Base-by-base conservation (phyloP, 805 yeast species). In the Saturnispora serradocipensis region DNA sequence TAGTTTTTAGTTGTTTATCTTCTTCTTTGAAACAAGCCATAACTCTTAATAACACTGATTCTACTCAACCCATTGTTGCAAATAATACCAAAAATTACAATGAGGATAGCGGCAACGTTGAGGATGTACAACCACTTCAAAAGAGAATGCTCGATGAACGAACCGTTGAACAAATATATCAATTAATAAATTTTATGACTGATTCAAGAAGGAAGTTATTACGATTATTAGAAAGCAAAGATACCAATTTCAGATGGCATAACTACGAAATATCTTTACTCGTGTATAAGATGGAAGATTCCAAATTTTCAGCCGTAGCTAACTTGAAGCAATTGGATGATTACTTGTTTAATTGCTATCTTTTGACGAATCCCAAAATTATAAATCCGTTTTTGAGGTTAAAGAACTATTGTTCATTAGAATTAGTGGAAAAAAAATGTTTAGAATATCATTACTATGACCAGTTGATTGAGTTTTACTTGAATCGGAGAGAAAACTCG, bases 351-450 rank as follows among this genome's bases (percentile, higher is more conserved):
- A 72, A 79, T 48, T 79, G 93, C 54, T 91, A 93, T 62, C 71
- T 81, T 53, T 62, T 80, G n/a, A 78, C 79, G 30, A 79, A 80
- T 50, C 86, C 87, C 0, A 76, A 84, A 55, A 72, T 91, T 63
- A 76, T 91, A 13, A 96, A 91, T 0, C 93, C 98, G 0, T 76
- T 91, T 20, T 72, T 91, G 5, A 72, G 98, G 46, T 74, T 88
- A 2, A 77, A 79, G 27, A 93, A 90, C 64, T 71, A 73, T 57
- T 88, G 97, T 68, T 82, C 84, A 58, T 74, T 83, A 4, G 69
- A 72, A 1, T 72, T 78, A 2, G 95, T 88, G 1, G 77, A 78
- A 46, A 64, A 67, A 10, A 74, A 77, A 48, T 73, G 88, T 28
- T 64, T 73, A 10, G 61, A 67, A 4, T 69, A 74, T 7, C 68